phyloP scores from a whole-genome alignment of 2,329 filamentous ascomycete species.

The Eurotiales sp. region DNA sequence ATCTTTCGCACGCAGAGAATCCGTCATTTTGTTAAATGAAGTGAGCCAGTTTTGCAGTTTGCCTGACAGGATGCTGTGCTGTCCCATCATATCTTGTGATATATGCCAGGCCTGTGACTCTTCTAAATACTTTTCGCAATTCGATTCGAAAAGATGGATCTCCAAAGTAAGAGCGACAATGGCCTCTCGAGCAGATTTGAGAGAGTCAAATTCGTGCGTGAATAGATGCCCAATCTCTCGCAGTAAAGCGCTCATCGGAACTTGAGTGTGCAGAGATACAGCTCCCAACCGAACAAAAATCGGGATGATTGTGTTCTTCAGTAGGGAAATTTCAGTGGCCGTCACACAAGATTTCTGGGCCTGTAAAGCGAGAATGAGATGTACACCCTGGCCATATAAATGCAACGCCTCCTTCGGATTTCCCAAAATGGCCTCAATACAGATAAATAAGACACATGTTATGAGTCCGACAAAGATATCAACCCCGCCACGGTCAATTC shows the following conservation, averaged over 20 bases:
- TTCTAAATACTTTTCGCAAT: slow-evolving; percentile 19
- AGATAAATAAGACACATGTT: slow-evolving; percentile 32
- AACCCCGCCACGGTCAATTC: slow-evolving; percentile 23
- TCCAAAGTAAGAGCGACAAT: slow-evolving; percentile 24
- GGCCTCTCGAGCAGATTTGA: slow-evolving; percentile 25
- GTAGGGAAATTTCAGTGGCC: slow-evolving; percentile 14
- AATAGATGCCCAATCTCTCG: slow-evolving; percentile 14
- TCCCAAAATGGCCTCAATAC: slow-evolving; percentile 29
- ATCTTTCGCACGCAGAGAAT: background rate
- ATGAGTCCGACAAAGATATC: slow-evolving; percentile 28
- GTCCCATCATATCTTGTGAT: slow-evolving; percentile 16
- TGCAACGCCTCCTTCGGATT: slow-evolving; percentile 23
- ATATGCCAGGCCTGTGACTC: slow-evolving; percentile 12
- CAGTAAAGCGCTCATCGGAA: slow-evolving; percentile 15
- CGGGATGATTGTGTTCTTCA: slow-evolving; percentile 26
- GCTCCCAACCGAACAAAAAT: slow-evolving; percentile 28
- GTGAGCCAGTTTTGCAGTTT: slow-evolving; percentile 22
- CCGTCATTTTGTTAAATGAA: slow-evolving; percentile 21
- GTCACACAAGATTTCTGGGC: slow-evolving; percentile 17
- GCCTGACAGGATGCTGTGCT: slow-evolving; percentile 17
- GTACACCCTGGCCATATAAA: slow-evolving; percentile 28
- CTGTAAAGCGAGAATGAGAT: slow-evolving; percentile 23
- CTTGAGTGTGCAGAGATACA: slow-evolving; percentile 18
- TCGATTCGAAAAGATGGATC: slow-evolving; percentile 21
- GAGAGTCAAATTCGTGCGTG: slow-evolving; percentile 17